A percentile compares a stretch with the other conserved stretches of the same genome.
phyloP scores from a whole-genome alignment of 768 basidiomycete species.

The Suillus alpinus region DNA sequence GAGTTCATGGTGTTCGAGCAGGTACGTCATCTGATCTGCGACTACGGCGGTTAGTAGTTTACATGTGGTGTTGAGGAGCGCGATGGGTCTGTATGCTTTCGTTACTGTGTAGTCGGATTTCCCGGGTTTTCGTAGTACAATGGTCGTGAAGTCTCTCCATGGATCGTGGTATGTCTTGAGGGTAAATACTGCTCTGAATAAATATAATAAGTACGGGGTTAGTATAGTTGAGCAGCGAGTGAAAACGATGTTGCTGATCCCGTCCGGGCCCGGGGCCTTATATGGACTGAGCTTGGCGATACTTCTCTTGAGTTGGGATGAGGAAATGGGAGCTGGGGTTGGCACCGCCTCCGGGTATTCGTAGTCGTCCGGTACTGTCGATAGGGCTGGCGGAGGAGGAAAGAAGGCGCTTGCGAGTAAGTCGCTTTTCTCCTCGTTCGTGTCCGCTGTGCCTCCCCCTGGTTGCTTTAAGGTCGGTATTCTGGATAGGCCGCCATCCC shows the following conservation, averaged over 20 bases:
- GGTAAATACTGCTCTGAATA: conserved; percentile 9
- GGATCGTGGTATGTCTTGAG: conserved; percentile 11
- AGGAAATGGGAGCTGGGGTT: too few species aligned
- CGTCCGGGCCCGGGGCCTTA: conserved; percentile 25
- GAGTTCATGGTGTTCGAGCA: conserved; percentile 30
- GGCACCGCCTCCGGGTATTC: too few species aligned
- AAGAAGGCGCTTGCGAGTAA: too few species aligned
- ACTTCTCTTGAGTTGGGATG: too few species aligned
- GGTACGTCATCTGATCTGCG: conserved; percentile 21
- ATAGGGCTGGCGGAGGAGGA: too few species aligned
- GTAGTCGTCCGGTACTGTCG: too few species aligned
- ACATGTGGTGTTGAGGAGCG: conserved; percentile 28
- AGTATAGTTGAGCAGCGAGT: conserved; percentile 11
- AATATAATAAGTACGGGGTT: conserved; percentile 5
- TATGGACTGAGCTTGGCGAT: too few species aligned
- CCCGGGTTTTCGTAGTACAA: conserved; percentile 36
- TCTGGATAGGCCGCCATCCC: not conserved
- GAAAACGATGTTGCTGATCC: conserved; percentile 25
- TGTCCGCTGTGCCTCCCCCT: too few species aligned
- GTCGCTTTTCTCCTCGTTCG: too few species aligned
- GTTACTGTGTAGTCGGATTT: conserved; percentile 32
- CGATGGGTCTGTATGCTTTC: conserved; percentile 37
- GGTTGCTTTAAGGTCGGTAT: too few species aligned
- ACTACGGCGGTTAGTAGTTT: conserved; percentile 29
- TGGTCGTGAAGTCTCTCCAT: conserved; percentile 27